Evolutionary conservation across 208 protist species (phyloP), one percentile per base, ranked within the genome.

Genomic region (Acanthamoeba sp.): DNA sequence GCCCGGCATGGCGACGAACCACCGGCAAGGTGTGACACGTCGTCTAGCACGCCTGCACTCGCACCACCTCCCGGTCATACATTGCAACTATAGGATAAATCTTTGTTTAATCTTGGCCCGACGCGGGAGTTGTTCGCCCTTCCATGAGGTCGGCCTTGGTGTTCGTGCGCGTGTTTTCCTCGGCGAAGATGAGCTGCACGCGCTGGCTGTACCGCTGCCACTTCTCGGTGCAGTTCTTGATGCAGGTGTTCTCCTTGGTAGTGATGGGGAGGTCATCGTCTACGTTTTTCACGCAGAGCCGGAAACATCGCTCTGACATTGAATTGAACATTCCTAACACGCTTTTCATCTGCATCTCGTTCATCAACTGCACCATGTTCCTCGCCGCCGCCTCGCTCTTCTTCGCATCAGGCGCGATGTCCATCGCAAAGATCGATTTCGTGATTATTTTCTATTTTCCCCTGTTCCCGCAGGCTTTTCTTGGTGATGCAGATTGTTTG

Each of bases 341-440:
- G 36, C 69, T 80, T 18, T n/a, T 38, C n/a, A 45, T 45, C 36
- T 80, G 69, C 69, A 80, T 48, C 10, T 80, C 69, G 36, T 80
- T 80, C 69, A 80, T 80, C 38, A 80, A 29, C 69, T n/a, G 69
- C 34, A 80, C 32, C 69, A 80, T 80, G 38, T 80, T 80, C 7
- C 20, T 38, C 36, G 69, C 38, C 20, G 69, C 32, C 2, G 14
- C 38, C 32, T 80, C 69, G 69, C 69, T 80, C 32, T n/a, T 45
- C 69, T 80, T 80, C 18, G 69, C 69, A 27, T 80, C 36, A 10
- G 69, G 69, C 32, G 69, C 20, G 34, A 80, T n/a, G 36, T 80
- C 69, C 69, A 80, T 80, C 69, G 42, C n/a, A 7, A 1, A 29
- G 59, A 66, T 7, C 20, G 5, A 66, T 66, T 34, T 2, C 59